Evolutionary conservation across 1,284 basidiomycete species (phyloP).

Genomic region (Cryptococcus floricola): DNA sequence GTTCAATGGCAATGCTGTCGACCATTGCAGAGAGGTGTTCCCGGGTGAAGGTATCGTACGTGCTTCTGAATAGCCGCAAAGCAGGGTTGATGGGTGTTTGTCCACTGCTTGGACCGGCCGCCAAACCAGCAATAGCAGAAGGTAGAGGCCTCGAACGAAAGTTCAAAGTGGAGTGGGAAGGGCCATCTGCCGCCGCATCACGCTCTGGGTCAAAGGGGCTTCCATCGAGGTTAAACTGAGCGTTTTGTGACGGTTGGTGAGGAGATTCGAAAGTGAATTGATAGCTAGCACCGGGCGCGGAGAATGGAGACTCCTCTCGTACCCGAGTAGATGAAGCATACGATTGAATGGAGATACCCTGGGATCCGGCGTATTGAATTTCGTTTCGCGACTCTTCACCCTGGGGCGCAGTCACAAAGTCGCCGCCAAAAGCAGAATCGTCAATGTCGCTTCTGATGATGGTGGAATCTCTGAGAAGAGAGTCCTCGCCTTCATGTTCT

Average conservation of each 20-base stretch:
- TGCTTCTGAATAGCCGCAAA: conserved; percentile 77
- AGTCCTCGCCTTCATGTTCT: conserved; percentile 11
- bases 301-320: conserved; percentile 43
- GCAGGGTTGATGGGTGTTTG: conserved; percentile 58
- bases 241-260: conserved; percentile 11
- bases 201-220: conserved; percentile 10
- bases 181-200: conserved; percentile 7
- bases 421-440: conserved; percentile 2
- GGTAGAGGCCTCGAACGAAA: not conserved
- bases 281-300: conserved; percentile 51
- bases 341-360: too few relatives aligned
- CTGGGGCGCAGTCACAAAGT: conserved; percentile 9
- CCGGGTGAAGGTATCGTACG: conserved; percentile 86
- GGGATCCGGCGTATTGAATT: conserved; percentile 1
- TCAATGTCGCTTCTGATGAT: conserved; percentile 3
- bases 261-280: conserved; percentile 73
- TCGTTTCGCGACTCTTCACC: not conserved
- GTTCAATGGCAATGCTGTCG: conserved; percentile 75
- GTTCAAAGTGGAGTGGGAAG: conserved; percentile 16
- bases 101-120: not conserved
- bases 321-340: conserved; percentile 3
- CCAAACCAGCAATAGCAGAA: not conserved
- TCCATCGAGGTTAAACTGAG: conserved; percentile 4
- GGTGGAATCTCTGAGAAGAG: conserved; percentile 9
- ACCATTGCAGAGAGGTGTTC: conserved; percentile 87